These are phyloP conservation scores for Amanita exitialis DNA, from an alignment of 768 basidiomycete species.

Conservation along the genomic window DNA sequence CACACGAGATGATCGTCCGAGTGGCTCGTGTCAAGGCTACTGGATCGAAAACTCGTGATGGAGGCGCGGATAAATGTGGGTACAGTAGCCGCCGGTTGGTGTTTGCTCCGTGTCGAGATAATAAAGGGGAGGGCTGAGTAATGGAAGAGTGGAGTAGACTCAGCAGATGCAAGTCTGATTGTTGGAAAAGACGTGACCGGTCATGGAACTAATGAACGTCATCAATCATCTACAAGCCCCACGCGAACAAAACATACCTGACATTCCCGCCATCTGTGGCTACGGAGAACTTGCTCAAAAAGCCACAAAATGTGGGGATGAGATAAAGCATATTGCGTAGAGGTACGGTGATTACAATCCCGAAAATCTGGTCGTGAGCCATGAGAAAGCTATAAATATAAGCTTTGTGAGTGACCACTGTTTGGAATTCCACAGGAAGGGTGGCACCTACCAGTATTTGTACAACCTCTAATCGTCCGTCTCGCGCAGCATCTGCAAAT, in stretches of 20 bases:
- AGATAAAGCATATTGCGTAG: slow-evolving; percentile 55
- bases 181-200: slow-evolving; percentile 5
- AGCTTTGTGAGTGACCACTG: not conserved
- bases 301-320: slow-evolving; percentile 60
- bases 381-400: slow-evolving; percentile 41
- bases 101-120: not conserved
- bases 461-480: slow-evolving; percentile 60
- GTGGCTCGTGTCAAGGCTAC: slow-evolving; percentile 33
- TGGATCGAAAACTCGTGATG: slow-evolving; percentile 28
- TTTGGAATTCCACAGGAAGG: not conserved
- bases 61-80: slow-evolving; percentile 16
- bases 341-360: slow-evolving; percentile 62
- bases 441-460: slow-evolving; percentile 42
- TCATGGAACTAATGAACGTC: slow-evolving; percentile 7
- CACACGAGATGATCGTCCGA: slow-evolving; percentile 43
- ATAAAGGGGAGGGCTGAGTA: not conserved
- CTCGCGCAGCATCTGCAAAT: slow-evolving; percentile 61
- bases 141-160: slow-evolving; percentile 28
- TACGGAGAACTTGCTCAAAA: slow-evolving; percentile 58
- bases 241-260: slow-evolving; percentile 28
- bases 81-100: not conserved
- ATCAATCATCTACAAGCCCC: not conserved
- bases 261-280: slow-evolving; percentile 48
- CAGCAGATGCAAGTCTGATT: slow-evolving; percentile 24
- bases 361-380: slow-evolving; percentile 67